Evolutionary conservation across 2,329 filamentous ascomycete species (phyloP), one percentile per base, ranked within the genome.

Genomic region (Alternaria postmessia): DNA sequence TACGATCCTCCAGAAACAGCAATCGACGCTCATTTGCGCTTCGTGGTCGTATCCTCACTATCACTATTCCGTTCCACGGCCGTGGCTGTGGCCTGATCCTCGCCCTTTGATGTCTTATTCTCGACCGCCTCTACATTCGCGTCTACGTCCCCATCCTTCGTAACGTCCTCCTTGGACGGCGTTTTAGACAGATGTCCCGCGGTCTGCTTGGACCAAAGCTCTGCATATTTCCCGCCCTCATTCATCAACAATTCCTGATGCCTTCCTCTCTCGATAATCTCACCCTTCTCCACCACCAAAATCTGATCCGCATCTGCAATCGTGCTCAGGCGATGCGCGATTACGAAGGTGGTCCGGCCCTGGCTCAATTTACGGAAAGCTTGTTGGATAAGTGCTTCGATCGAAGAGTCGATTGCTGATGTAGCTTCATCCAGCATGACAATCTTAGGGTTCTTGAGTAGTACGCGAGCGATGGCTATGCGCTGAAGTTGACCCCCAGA

Each of bases 361-460:
- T 85, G 79, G 62, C 87, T 88, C 7, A 90, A 80, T 51, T 81
- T 81, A 58, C 80, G 80, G 54, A 91, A 83, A 0, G 88, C 88
- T 32, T 85, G 81, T 67, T 90, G 88, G 46, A 90, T 90, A 65
- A 87, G 86, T 56, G 87, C 86, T 74, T 91, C 88, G 1, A 88
- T 90, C 0, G 83, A 84, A 28, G 91, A 89, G 65, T 94, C 90
- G 86, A 97, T 93, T 52, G 93, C 92, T 46, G 91, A 92, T 57
- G 94, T 96, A 0, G 93, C 90, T 80, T 97, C 93, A 72, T 97
- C 93, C 1, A 96, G 85, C 18, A 97, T 89, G 3, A 96, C 86
- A 43, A 97, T 85, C 69, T 95, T 92, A 0, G 92, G 90, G 61
- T 87, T 87, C 79, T 94, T 94, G 75, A 96, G 87, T 49, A 94